Base-by-base conservation (phyloP, 805 yeast species). In the Zygotorulaspora danielsina region DNA sequence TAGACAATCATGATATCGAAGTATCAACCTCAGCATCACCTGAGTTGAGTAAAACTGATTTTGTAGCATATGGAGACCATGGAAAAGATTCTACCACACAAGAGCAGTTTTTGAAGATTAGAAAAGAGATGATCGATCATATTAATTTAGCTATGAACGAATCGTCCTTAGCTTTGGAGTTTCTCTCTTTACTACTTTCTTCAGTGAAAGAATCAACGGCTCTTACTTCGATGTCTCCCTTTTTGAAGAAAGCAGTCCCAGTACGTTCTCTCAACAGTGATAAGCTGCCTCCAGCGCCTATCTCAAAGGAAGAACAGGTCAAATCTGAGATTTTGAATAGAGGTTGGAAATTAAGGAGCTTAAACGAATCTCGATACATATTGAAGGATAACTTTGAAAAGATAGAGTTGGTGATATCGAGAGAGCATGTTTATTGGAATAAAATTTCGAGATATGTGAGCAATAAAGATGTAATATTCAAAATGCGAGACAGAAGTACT, bases 331-430 rank as follows among this genome's bases (percentile, higher is more conserved):
- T 54, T 5, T 41, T 63, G 11, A 64, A 63, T 7, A 59, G 62
- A 37, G 96, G 96, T 10, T 90, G 97, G 97, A 90, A 90, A 54
- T 61, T 83, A 21, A 76, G 81, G 52, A 76, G 90, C 34, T 59
- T 88, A 32, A 69, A 68, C 22, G 74, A 74, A 30, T 74, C 88
- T 4, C 65, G 80, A 1, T 49, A 56, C 2, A 66, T 72, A 6
- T 66, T 90, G 33, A 65, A 70, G 30, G 60, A 59, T 5, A 77
- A 87, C 0, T 71, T 79, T 16, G 46, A 56, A 2, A 65, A 76
- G 27, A 65, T 90, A 32, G 64, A 64, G 26, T 66, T 63, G 9
- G 86, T 81, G 45, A 72, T 81, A 1, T 48, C 53, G 1, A 75
- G 72, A 36, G 97, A 93, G 57, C 59, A 67, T 66, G 19, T 62